Base-by-base conservation (phyloP, 805 yeast species). In the Grigorovia humatica region DNA sequence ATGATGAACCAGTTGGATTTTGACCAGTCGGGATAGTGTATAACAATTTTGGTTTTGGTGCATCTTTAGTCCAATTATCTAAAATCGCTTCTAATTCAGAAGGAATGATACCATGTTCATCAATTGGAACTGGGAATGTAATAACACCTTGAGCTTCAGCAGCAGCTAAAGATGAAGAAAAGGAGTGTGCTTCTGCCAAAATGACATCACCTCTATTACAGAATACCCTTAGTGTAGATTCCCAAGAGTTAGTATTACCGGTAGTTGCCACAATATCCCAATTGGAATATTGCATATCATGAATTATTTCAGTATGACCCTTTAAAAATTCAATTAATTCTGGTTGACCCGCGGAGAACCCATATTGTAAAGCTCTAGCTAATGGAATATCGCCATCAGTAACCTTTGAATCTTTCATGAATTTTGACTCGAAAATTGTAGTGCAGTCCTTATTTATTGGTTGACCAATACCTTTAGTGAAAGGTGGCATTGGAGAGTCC, bases 1-100 rank as follows among this genome's bases (percentile, higher is more conserved):
- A 74, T 23, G 88, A 85, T 3, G 95, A 82, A 42, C 99, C 99
- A 18, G 97, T 90, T 57, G 99, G 99, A 77, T 91, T 91, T 74
- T 93, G 98, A 56, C 99, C 99, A 9, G 98, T 93, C 58, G 93
- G 84, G 61, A 91, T 88, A 43, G 93, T 82, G 79, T 93, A 93
- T 60, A 91, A 74, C 54, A 91, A 73, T 69, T 85, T 88, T 58
- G 98, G 98, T 69, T 81, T 81, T 55, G 82, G 81, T 49, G 67
- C 63, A 44, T 66, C 71, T 43, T 77, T 82, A 13, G 75, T 74
- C 97, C 97, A 90, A 64, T 77, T 72, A 55, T 75, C 78, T 61
- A 91, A 71, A 49, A 82, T 68, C 11, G 66, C 59, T 42, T 75
- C 90, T 51, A 91, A 73, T 48, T 78, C 77, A 54, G 79, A 83